Evolutionary conservation across 129 eudicot species (phyloP), one percentile per base, ranked within the genome.

Genomic region (Helianthus tuberosus): DNA sequence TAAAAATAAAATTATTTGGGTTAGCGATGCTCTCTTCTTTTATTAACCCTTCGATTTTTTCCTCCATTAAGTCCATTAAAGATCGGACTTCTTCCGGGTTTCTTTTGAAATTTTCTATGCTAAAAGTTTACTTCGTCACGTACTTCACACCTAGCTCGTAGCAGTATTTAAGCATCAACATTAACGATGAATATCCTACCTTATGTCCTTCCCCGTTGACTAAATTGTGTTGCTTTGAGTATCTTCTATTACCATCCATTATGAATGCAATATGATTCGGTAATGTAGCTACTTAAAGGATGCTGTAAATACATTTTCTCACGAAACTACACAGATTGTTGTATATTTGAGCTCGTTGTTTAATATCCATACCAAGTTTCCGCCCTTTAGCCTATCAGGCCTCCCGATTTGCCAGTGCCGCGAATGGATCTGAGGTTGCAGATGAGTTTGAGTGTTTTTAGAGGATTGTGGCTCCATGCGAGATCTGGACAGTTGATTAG

Each of bases 91-190:
- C 96, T 68, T 89, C 92, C 0, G 92, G 96, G 9, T 84, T 67
- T 27, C 96, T 57, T 77, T 75, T 89, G 71, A 87, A 89, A 54
- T 87, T 89, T 32, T 87, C 96, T 11, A 89, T 89, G 86, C 96
- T 87, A 74, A 89, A 89, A 54, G 96, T 90, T 32, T 87, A 89
- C 6, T 83, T 46, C 0, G 90, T 89, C 3, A 89, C 80, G 17
- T 80, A 77, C 50, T 87, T 89, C 1, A 89, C 81, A 12, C 80
- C 83, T 9, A 89, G 47, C 81, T 89, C 92, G 35, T 85, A 82
- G 46, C 92, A 89, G 72, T 82, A 87, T 38, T 71, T 75, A 61
- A 61, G 66, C 66, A 61, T 61, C 66, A 46, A 61, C 66, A 61
- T 61, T 61, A 61, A 61, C 20, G 66, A 61, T 0, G 66, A 61